Base-by-base conservation (phyloP, 257 asterid genomes). In the Solanum ossicruentum region DNA sequence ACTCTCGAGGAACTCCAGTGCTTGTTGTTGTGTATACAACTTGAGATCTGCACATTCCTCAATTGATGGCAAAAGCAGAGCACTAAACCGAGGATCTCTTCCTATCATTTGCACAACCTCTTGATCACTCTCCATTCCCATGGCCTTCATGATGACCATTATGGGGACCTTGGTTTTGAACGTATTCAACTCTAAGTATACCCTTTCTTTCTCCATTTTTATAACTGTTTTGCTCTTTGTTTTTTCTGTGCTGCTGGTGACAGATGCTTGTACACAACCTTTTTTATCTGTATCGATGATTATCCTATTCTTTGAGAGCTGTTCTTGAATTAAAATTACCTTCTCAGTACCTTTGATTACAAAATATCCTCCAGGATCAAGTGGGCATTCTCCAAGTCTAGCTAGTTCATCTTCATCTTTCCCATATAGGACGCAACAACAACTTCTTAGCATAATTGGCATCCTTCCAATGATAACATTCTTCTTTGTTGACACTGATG, bases 121-220 rank as follows among this genome's bases (percentile, higher is more conserved):
- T 92, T 96, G 99, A 89, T 95, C 98, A 82, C 97, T 93, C 84
- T 93, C 98, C 99, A 96, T 93, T 20, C 98, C 99, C 98, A 96
- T 93, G 67, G 99, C 99, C 89, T 96, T 96, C 92, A 95, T 87
- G 81, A 92, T 97, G 55, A 89, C 86, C 96, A 96, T 95, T 57
- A 96, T 95, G n/a, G 98, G 98, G 79, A 95, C 99, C 97, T 95
- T 96, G 90, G 69, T 84, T 47, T 91, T 79, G 87, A 96, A 93
- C 88, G 86, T 90, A 91, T 93, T 95, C 86, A 95, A 90, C 87
- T 86, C 61, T 28, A 96, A 90, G 88, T 95, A 92, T 85, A 96
- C 92, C 95, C 87, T 96, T 87, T 88, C 98, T 86, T 93, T 96
- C 92, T 95, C 98, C 94, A 96, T 91, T 85, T 41, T 95, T 89